Evolutionary conservation across 441 rosid genomes (phyloP), one percentile per base, ranked within the genome.

Genomic region (Gossypium aridum): DNA sequence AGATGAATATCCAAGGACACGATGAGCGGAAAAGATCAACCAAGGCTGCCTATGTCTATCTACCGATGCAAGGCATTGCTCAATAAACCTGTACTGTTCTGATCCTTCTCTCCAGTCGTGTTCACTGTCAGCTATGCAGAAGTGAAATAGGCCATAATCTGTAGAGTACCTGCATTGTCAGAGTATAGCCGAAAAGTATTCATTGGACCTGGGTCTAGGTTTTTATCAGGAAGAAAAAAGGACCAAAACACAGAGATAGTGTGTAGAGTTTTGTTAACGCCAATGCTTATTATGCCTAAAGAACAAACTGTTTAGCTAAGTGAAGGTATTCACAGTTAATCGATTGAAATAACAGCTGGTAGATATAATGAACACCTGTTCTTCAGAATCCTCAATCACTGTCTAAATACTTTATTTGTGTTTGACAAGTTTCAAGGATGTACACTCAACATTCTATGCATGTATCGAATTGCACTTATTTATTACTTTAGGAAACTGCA

Each of bases 91-190:
- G 62, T 91, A 83, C 68, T 93, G 98, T 77, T 95, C 94, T 0
- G 95, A 71, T 75, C 96, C 97, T 75, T 91, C 93, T 76, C 98
- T 88, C 99, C 99, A 95, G 73, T 95, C 99, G 13, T 91, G 98
- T 80, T 95, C 98, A 56, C 81, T 81, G 80, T 95, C 99, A 0
- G 95, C 98, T 88, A 95, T 81, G 73, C 98, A 93, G 88, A 95
- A 95, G 70, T 72, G 92, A 76, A 95, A 95, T 92, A 95, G 89
- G 70, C 98, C 97, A 20, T 87, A 95, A 79, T 95, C 94, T 20
- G 97, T 82, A 23, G 84, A 71, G 78, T 94, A 94, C 98, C 97
- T 94, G 89, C 82, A 67, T 67, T 75, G 76, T 62, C 53, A 76
- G 55, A 69, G 57, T 6, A n/a, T 26, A 23, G 4, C 16, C 51